These are phyloP conservation scores for Globisporangium lucens DNA, from an alignment of 352 stramenopile species.

Conservation along the genomic window DNA sequence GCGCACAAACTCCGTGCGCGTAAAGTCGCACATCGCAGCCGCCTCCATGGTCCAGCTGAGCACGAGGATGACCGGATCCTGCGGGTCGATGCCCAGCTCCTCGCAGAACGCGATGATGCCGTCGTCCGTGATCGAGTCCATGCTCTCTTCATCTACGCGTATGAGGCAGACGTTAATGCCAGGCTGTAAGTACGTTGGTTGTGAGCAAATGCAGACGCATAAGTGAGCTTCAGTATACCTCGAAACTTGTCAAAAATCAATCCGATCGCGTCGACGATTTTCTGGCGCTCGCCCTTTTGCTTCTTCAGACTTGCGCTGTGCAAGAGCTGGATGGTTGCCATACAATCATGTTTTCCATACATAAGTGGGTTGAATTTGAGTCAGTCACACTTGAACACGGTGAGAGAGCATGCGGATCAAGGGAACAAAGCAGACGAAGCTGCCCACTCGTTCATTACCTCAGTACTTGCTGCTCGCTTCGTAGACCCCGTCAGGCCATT, in stretches of 20 bases:
- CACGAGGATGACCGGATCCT: constrained; percentile 79
- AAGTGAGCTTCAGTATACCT: constrained; percentile 26
- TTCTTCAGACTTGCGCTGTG: constrained; percentile 44
- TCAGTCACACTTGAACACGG: background rate
- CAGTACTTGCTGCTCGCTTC: constrained; percentile 34
- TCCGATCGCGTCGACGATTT: constrained; percentile 43
- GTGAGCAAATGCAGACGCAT: background rate
- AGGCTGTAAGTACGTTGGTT: background rate
- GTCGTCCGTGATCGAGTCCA: constrained; percentile 72
- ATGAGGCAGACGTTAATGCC: too few relatives aligned
- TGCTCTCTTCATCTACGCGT: constrained; percentile 32
- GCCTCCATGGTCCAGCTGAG: constrained; percentile 81
- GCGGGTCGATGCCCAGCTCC: constrained; percentile 60
- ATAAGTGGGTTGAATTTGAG: background rate
- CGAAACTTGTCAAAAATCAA: constrained; percentile 57
- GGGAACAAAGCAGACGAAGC: too few relatives aligned
- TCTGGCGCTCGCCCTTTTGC: constrained; percentile 33
- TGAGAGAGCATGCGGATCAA: too few relatives aligned
- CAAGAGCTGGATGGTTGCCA: background rate
- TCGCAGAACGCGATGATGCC: constrained; percentile 76
- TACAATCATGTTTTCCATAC: background rate
- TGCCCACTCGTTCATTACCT: background rate
- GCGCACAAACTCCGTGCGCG: constrained; percentile 61
- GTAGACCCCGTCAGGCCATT: constrained; percentile 26
- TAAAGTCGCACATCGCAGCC: constrained; percentile 76